Percentiles rank a stretch among this genome's conserved stretches.
Evolutionary conservation across 257 asterid species (phyloP).

Genomic region (Capsicum chinense): DNA sequence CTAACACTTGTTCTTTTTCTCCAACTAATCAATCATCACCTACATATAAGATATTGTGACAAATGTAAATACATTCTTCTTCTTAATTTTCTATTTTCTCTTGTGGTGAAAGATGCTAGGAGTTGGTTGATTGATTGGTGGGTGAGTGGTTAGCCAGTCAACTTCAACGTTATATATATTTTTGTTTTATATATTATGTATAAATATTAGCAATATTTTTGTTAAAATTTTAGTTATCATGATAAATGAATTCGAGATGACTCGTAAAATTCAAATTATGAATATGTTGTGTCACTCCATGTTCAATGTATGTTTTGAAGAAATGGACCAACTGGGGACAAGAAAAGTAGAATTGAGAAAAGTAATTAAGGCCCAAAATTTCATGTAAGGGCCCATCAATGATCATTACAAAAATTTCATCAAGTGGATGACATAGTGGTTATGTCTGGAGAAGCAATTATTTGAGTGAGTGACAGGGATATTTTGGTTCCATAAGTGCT

Average conservation of each 20-base stretch:
- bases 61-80: not conserved
- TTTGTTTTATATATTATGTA: not conserved
- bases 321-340: not conserved
- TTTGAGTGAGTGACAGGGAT: not conserved
- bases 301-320: not conserved
- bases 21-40: conserved; percentile 14
- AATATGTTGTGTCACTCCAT: not conserved
- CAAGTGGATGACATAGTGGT: not conserved
- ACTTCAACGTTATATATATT: not conserved
- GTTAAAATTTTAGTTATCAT: too few species aligned
- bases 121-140: not conserved
- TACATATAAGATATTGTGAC: not conserved
- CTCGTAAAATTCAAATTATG: not conserved
- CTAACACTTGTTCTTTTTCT: not conserved
- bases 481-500: not conserved
- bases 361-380: conserved; percentile 21
- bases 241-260: not conserved
- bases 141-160: not conserved
- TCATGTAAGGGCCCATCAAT: not conserved
- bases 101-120: not conserved
- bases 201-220: too few species aligned
- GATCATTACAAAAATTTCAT: not conserved
- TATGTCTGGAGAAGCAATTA: not conserved
- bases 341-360: not conserved
- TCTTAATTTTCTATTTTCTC: not conserved